Conservation (phyloP, 2,329 filamentous ascomycete genomes). For the Colletotrichum cordylinicola region DNA sequence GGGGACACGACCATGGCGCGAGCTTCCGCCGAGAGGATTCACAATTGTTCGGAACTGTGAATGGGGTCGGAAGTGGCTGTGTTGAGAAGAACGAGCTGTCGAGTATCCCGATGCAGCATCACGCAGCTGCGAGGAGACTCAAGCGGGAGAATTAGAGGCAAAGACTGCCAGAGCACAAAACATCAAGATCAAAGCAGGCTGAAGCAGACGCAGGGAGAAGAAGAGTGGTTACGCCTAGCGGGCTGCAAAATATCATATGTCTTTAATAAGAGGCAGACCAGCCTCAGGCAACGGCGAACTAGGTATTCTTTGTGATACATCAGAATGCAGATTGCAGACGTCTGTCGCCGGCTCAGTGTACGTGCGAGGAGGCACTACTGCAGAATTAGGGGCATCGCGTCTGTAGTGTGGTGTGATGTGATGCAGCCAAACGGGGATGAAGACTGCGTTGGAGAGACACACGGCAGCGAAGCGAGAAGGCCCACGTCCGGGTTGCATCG, state of each 20-base stretch:
- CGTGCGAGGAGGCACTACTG: background rate
- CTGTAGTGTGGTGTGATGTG: background rate
- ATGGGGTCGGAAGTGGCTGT: background rate
- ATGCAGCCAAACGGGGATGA: background rate
- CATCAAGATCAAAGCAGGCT: background rate
- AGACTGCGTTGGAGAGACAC: background rate
- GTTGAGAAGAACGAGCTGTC: background rate
- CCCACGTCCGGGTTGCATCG: background rate
- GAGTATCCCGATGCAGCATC: background rate
- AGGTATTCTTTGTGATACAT: background rate
- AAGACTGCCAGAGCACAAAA: background rate
- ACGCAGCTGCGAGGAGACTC: background rate
- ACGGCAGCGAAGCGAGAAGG: background rate
- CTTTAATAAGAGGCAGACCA: background rate
- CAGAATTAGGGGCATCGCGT: background rate
- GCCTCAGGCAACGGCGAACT: background rate
- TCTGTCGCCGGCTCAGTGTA: background rate
- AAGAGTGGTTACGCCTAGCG: background rate
- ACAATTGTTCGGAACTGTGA: background rate
- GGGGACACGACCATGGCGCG: background rate
- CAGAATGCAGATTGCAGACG: background rate
- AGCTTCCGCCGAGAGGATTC: background rate
- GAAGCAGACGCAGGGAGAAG: background rate
- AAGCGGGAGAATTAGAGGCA: background rate
- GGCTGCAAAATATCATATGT: background rate